Conservation (phyloP, 2,329 filamentous ascomycete species). For the Stagonosporopsis rhizophila region DNA sequence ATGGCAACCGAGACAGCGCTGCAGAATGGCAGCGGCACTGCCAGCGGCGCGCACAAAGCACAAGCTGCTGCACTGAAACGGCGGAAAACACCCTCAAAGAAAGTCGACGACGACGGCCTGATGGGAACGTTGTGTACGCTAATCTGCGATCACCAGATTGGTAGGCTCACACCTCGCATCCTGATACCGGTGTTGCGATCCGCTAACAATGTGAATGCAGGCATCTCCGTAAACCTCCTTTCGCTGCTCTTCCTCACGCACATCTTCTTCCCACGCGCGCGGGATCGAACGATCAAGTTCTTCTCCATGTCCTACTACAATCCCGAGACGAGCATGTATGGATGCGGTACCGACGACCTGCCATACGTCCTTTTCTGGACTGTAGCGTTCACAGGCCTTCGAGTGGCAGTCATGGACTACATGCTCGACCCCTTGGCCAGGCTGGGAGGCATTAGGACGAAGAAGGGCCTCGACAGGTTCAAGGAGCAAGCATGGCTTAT, state of each 20-base stretch:
- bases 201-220: slow-evolving; percentile 53
- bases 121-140: slow-evolving; percentile 69
- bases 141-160: slow-evolving; percentile 81
- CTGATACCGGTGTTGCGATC: neutral
- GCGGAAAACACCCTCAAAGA: slow-evolving; percentile 48
- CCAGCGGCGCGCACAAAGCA: slow-evolving; percentile 17
- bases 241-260: slow-evolving; percentile 84
- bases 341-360: slow-evolving; percentile 78
- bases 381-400: slow-evolving; percentile 83
- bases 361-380: slow-evolving; percentile 80
- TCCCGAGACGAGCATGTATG: slow-evolving; percentile 71
- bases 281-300: slow-evolving; percentile 83
- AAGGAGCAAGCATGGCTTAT: slow-evolving; percentile 94
- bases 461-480: slow-evolving; percentile 81
- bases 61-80: slow-evolving; percentile 24
- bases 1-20: slow-evolving; percentile 27
- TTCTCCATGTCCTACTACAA: slow-evolving; percentile 87
- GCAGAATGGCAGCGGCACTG: slow-evolving; percentile 21
- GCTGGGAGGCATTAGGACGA: slow-evolving; percentile 73
- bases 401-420: slow-evolving; percentile 87
- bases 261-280: slow-evolving; percentile 79
- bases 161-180: slow-evolving; percentile 58
- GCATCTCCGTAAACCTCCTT: slow-evolving; percentile 84
- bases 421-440: slow-evolving; percentile 79
- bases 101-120: slow-evolving; percentile 68